phyloP scores from a whole-genome alignment of 768 basidiomycete species.

The Phaeolepiota aurea region DNA sequence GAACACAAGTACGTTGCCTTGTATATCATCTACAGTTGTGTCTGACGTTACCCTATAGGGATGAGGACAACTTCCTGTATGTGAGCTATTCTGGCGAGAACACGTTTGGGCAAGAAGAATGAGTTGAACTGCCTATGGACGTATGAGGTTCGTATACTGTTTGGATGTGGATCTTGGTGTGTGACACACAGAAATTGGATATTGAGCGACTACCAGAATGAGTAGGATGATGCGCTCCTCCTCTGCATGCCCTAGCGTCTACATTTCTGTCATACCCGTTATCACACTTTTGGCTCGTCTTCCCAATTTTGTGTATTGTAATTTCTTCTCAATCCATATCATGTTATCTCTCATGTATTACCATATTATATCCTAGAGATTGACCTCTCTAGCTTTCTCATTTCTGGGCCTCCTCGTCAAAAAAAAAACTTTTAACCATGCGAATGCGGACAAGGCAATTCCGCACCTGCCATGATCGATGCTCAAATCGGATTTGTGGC shows the following conservation, averaged over 20 bases:
- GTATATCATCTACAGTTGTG: slow-evolving; percentile 4
- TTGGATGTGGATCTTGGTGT: not conserved
- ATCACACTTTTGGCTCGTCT: slow-evolving; percentile 4
- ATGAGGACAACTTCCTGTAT: slow-evolving; percentile 98
- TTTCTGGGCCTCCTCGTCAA: too few species aligned
- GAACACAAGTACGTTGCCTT: slow-evolving; percentile 85
- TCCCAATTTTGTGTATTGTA: slow-evolving; percentile 6
- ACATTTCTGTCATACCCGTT: slow-evolving; percentile 6
- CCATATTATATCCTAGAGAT: not conserved
- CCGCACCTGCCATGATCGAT: too few species aligned
- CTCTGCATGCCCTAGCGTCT: not conserved
- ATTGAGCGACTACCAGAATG: not conserved
- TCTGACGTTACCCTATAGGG: slow-evolving; percentile 46
- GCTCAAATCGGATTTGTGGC: too few species aligned
- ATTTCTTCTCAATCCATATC: slow-evolving; percentile 1
- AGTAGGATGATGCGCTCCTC: not conserved
- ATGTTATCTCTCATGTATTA: not conserved
- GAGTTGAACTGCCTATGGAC: slow-evolving; percentile 37
- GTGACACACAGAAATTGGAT: not conserved
- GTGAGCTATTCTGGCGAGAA: slow-evolving; percentile 99
- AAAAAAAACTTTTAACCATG: too few species aligned
- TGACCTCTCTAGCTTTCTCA: too few species aligned
- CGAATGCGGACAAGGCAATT: too few species aligned
- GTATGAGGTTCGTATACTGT: slow-evolving; percentile 23
- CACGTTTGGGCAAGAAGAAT: slow-evolving; percentile 67